These are phyloP conservation scores for Papilionanthe hybrid DNA, from an alignment of 116 monocot genomes.

Conservation along the genomic window DNA sequence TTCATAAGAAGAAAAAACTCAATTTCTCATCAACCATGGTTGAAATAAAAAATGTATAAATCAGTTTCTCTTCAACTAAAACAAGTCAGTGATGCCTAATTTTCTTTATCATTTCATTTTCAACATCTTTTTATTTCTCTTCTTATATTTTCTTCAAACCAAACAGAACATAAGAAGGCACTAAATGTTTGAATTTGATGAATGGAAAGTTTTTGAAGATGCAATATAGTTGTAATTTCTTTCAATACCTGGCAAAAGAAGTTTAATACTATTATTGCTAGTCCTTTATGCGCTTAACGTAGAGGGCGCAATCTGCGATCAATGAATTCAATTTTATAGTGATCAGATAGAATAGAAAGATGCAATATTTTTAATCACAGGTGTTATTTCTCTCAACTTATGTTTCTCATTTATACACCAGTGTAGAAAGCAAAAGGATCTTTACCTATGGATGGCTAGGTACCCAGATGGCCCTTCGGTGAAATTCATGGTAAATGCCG, in stretches of 20 bases:
- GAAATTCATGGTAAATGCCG: slow-evolving; percentile 89
- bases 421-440: slow-evolving; percentile 92
- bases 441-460: slow-evolving; percentile 94
- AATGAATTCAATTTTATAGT: neutral
- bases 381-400: neutral
- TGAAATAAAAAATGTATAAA: no score
- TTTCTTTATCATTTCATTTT: neutral
- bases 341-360: neutral
- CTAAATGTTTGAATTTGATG: neutral
- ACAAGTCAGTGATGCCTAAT: neutral
- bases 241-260: neutral
- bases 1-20: neutral
- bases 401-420: slow-evolving; percentile 26
- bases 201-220: neutral
- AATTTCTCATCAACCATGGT: neutral
- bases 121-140: neutral
- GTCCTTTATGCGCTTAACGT: neutral
- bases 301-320: neutral
- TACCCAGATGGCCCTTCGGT: slow-evolving; percentile 77
- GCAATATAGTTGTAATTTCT: neutral
- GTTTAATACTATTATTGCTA: neutral
- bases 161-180: neutral
- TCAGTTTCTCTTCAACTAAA: neutral
- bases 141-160: neutral
- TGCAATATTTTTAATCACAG: neutral